phyloP scores from a whole-genome alignment of 2,329 filamentous ascomycete genomes.

The Penicillium thymicola region DNA sequence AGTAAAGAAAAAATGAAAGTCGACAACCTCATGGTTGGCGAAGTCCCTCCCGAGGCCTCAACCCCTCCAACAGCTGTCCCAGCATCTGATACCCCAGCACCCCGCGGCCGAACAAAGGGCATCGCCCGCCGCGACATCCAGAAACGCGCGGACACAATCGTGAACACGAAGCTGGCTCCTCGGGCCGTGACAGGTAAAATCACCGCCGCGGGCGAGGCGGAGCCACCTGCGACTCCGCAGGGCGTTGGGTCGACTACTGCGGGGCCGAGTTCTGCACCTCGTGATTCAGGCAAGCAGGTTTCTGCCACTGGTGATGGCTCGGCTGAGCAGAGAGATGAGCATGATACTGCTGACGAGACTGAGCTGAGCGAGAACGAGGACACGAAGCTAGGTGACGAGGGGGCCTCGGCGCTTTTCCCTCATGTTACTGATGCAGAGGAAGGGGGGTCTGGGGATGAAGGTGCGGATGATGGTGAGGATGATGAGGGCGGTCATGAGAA shows the following conservation, averaged over 20 bases:
- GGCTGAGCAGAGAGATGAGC: conserved; percentile 32
- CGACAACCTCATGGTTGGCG: conserved; percentile 43
- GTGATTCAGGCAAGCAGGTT: conserved; percentile 8
- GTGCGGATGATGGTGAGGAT: conserved; percentile 12
- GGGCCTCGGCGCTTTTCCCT: conserved; percentile 13
- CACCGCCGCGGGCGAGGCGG: conserved; percentile 22
- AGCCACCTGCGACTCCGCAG: conserved; percentile 15
- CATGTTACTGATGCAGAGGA: conserved; percentile 24
- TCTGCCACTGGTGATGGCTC: not conserved
- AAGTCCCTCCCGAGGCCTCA: conserved; percentile 30
- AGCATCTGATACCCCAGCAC: conserved; percentile 34
- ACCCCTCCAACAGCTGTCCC: conserved; percentile 32
- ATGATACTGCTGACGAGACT: conserved; percentile 66
- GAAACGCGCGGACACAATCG: conserved; percentile 57
- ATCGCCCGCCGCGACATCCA: conserved; percentile 60
- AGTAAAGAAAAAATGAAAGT: conserved; percentile 48
- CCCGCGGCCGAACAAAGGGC: conserved; percentile 51
- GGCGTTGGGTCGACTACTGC: conserved; percentile 7
- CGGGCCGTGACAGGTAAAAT: conserved; percentile 27
- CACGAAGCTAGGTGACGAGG: conserved; percentile 31
- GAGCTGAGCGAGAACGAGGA: conserved; percentile 62
- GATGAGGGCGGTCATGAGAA: conserved; percentile 20
- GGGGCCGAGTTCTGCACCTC: conserved; percentile 50
- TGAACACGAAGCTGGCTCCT: conserved; percentile 38
- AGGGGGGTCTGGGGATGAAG: conserved; percentile 21